phyloP scores from a whole-genome alignment of 2,329 filamentous ascomycete species.

The Cladosporium sp. region DNA sequence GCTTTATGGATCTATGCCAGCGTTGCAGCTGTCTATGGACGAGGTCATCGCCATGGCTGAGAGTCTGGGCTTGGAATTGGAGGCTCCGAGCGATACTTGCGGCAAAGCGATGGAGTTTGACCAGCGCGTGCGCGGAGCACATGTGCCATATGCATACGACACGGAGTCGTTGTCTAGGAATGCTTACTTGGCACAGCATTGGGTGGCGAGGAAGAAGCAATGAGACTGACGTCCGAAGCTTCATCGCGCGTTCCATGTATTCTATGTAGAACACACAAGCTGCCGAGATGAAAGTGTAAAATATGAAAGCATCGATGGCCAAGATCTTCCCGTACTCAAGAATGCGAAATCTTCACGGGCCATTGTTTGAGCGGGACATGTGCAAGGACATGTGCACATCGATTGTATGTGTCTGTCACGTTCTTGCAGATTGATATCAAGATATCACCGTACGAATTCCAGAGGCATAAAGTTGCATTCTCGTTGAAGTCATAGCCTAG shows the following conservation, averaged over 20 bases:
- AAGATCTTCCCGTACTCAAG: not conserved
- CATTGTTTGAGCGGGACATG: not conserved
- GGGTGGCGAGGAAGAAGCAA: conserved; percentile 22
- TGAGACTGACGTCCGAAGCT: not conserved
- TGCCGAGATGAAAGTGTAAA: not conserved
- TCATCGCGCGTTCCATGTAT: not conserved
- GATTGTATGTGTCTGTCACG: not conserved
- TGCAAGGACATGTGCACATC: not conserved
- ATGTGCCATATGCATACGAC: conserved; percentile 22
- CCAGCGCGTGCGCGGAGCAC: not conserved
- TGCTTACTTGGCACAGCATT: conserved; percentile 23
- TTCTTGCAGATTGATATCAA: not conserved
- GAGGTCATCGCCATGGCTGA: conserved; percentile 26
- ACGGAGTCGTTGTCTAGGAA: conserved; percentile 17
- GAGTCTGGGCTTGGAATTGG: conserved; percentile 25
- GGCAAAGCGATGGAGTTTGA: conserved; percentile 11
- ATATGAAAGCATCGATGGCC: not conserved
- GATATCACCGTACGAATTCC: not conserved
- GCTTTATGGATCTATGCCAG: conserved; percentile 52
- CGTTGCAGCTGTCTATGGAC: conserved; percentile 26
- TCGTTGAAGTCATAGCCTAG: not conserved
- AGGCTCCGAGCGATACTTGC: conserved; percentile 10
- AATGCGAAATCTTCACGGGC: not conserved
- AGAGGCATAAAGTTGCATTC: not conserved
- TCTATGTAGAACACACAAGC: not conserved